Conservation (phyloP, 176 grass and related monocot genomes). For the Themeda triandra region DNA sequence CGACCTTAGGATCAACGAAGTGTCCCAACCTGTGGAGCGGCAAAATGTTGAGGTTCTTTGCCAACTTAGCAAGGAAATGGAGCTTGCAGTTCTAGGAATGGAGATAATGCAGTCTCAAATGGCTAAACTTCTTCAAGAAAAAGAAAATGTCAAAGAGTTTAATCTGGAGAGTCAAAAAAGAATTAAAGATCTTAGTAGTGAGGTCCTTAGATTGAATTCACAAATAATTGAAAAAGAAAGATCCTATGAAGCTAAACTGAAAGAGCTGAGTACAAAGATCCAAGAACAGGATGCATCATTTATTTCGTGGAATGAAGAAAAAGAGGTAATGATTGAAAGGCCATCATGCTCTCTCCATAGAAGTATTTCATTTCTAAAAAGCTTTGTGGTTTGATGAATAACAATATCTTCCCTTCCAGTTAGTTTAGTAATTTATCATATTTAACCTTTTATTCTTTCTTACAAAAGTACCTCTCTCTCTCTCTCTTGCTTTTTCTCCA, state of each 20-base stretch:
- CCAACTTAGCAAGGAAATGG: constrained; percentile 55
- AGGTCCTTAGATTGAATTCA: constrained; percentile 58
- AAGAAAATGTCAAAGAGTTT: constrained; percentile 28
- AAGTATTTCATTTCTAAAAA: not conserved
- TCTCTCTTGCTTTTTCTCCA: not conserved
- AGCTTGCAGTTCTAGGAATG: constrained; percentile 43
- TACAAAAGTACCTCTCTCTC: not conserved
- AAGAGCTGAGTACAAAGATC: constrained; percentile 54
- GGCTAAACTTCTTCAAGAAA: constrained; percentile 42
- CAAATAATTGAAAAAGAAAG: constrained; percentile 57
- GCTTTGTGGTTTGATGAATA: not conserved
- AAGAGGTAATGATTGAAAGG: constrained; percentile 57
- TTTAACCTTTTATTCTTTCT: not conserved
- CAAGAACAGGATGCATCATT: constrained; percentile 40
- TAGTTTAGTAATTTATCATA: not conserved
- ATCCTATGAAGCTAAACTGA: constrained; percentile 39
- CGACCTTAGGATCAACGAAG: not conserved
- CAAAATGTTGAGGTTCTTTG: constrained; percentile 22
- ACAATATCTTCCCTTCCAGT: not conserved
- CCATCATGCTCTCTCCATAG: not conserved
- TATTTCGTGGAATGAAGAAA: constrained; percentile 54
- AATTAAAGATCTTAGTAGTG: constrained; percentile 37
- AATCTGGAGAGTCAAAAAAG: constrained; percentile 34
- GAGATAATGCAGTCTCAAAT: constrained; percentile 50
- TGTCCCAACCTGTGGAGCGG: constrained; percentile 13